These are phyloP conservation scores for Chlorella sp. DNA, from an alignment of 139 green algal species.

Conservation along the genomic window DNA sequence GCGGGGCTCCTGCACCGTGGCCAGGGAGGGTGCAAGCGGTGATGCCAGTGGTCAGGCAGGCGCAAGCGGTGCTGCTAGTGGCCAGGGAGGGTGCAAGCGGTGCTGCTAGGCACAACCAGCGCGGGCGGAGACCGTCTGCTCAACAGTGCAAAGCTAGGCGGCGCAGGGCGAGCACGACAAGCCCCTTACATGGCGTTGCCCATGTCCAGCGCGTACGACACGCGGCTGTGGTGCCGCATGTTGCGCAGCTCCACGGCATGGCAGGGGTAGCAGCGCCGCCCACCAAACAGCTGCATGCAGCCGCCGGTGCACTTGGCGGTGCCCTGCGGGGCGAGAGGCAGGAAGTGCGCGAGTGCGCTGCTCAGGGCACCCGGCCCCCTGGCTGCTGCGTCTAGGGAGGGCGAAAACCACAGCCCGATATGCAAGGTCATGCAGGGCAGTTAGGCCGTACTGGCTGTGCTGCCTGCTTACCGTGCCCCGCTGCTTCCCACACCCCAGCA, in stretches of 20 bases:
- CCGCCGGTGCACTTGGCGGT: slow-evolving; percentile 60
- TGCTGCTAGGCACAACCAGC: no score
- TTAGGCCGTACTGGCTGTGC: not conserved
- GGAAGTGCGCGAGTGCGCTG: not conserved
- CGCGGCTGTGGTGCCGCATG: slow-evolving; percentile 34
- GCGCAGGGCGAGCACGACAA: not conserved
- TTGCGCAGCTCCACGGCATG: slow-evolving; percentile 43
- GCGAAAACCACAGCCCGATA: no score
- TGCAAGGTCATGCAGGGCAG: no score
- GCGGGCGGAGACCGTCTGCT: no score
- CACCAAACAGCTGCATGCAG: slow-evolving; percentile 54
- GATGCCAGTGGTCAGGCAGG: not conserved
- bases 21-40: not conserved
- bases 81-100: not conserved
- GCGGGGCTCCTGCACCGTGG: slow-evolving; percentile 60
- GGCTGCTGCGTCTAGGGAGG: no score
- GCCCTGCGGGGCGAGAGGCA: slow-evolving; percentile 49
- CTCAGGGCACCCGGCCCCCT: no score
- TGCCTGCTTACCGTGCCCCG: no score
- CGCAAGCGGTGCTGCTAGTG: not conserved
- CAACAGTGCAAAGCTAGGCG: not conserved
- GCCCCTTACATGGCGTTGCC: slow-evolving; percentile 74
- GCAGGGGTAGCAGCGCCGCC: slow-evolving; percentile 71
- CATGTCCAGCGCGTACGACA: slow-evolving; percentile 81
- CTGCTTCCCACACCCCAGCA: no score